phyloP scores from a whole-genome alignment of 306 rosid species.

The Ceratonia siliqua region DNA sequence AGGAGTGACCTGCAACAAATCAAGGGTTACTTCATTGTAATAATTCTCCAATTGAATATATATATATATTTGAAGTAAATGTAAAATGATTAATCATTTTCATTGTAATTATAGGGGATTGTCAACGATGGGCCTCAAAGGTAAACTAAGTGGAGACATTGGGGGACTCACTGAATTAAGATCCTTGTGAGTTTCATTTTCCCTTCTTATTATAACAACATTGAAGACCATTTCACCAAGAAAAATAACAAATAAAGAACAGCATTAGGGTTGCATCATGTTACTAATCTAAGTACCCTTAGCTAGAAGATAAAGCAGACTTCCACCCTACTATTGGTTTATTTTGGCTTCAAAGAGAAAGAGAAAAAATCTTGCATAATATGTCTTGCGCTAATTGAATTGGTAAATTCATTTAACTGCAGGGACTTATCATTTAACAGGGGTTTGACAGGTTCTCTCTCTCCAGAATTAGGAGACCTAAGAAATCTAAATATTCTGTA shows the following conservation, averaged over 20 bases:
- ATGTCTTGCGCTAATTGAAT: constrained; percentile 20
- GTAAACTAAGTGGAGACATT: constrained; percentile 67
- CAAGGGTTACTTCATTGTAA: constrained; percentile 87
- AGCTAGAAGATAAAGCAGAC: background rate
- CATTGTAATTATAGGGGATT: constrained; percentile 53
- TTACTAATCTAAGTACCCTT: background rate
- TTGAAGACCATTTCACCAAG: no score
- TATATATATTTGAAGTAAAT: background rate
- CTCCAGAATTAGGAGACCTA: constrained; percentile 56
- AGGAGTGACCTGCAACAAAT: constrained; percentile 74
- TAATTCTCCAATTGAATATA: constrained; percentile 13
- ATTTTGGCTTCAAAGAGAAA: background rate
- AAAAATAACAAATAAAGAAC: background rate
- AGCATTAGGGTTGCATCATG: background rate
- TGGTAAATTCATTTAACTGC: constrained; percentile 36
- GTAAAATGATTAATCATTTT: background rate
- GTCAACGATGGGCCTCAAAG: constrained; percentile 73
- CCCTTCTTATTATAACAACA: background rate
- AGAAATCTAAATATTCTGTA: constrained; percentile 73
- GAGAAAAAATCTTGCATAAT: constrained; percentile 24
- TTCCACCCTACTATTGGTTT: background rate
- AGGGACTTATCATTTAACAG: constrained; percentile 76
- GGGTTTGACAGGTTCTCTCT: constrained; percentile 58
- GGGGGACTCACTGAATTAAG: constrained; percentile 64
- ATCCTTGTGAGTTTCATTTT: constrained; percentile 63